phyloP scores from a whole-genome alignment of 352 stramenopile genomes.

The Globisporangium mamillatum region DNA sequence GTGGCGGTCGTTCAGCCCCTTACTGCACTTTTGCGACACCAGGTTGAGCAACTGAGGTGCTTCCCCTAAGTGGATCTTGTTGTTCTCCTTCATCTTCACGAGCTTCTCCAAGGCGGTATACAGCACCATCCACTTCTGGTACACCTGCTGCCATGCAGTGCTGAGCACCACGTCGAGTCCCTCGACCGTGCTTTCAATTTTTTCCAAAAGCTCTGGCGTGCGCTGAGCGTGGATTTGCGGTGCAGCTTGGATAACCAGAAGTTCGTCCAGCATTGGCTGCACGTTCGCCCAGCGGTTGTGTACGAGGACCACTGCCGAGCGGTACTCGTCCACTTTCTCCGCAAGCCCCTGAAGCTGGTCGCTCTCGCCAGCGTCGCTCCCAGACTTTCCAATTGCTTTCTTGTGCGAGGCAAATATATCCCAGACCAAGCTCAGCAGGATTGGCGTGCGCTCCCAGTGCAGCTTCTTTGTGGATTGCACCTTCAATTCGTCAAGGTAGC shows the following conservation, averaged over 20 bases:
- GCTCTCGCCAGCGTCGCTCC: slow-evolving; percentile 21
- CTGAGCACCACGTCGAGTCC: slow-evolving; percentile 58
- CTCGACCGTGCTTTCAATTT: slow-evolving; percentile 49
- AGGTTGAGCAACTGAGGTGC: slow-evolving; percentile 50
- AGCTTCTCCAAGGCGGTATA: slow-evolving; percentile 50
- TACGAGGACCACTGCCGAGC: slow-evolving; percentile 46
- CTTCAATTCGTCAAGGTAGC: slow-evolving; percentile 53
- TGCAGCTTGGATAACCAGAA: slow-evolving; percentile 48
- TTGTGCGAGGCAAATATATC: slow-evolving; percentile 59
- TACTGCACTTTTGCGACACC: slow-evolving; percentile 49
- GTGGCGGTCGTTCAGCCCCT: slow-evolving; percentile 49
- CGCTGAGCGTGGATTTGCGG: slow-evolving; percentile 53
- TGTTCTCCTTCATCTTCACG: slow-evolving; percentile 50
- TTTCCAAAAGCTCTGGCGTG: slow-evolving; percentile 41
- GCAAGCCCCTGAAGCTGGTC: slow-evolving; percentile 34
- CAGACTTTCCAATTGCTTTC: slow-evolving; percentile 14
- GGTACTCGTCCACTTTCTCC: slow-evolving; percentile 41
- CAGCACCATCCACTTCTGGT: slow-evolving; percentile 51
- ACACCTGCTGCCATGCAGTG: slow-evolving; percentile 62
- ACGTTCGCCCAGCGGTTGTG: slow-evolving; percentile 70
- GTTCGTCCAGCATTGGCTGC: slow-evolving; percentile 59
- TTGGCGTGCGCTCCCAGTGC: slow-evolving; percentile 62
- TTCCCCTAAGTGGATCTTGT: slow-evolving; percentile 59
- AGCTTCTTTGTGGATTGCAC: slow-evolving; percentile 43
- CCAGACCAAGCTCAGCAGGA: slow-evolving; percentile 65